A percentile compares a stretch with the other conserved stretches of the same genome.
Conservation (phyloP, 768 basidiomycete genomes). For the Candolleomyces aberdarensis region DNA sequence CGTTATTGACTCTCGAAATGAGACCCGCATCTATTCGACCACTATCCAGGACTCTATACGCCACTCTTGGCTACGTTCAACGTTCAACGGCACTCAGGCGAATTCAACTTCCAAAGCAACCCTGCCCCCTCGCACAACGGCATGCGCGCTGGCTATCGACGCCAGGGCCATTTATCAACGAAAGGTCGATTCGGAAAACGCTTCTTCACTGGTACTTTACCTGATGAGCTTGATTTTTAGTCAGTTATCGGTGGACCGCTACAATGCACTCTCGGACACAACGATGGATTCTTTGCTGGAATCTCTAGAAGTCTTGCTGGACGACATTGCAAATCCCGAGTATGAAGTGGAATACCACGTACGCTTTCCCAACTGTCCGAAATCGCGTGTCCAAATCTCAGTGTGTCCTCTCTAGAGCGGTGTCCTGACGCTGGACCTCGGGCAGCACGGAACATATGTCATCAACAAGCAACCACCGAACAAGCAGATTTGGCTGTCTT, state of each 20-base stretch:
- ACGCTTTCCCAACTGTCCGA: constrained; percentile 19
- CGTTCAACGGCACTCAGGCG: constrained; percentile 2
- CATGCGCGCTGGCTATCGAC: constrained; percentile 39
- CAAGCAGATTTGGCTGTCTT: constrained; percentile 95
- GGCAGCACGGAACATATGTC: constrained; percentile 81
- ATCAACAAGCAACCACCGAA: constrained; percentile 98
- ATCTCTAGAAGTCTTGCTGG: constrained; percentile 69
- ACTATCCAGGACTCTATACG: background rate
- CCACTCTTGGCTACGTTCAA: background rate
- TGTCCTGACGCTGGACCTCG: constrained; percentile 82
- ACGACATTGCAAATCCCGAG: constrained; percentile 46
- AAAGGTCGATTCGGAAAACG: constrained; percentile 38
- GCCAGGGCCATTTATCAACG: constrained; percentile 54
- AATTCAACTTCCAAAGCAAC: constrained; percentile 9
- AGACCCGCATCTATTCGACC: background rate
- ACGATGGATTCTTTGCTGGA: constrained; percentile 80
- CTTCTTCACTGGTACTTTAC: background rate
- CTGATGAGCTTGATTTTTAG: constrained; percentile 16
- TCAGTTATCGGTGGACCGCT: constrained; percentile 55
- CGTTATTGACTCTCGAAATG: constrained; percentile 21
- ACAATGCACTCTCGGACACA: constrained; percentile 68
- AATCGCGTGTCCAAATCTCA: background rate
- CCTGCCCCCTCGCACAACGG: constrained; percentile 5
- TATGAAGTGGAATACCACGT: constrained; percentile 92
- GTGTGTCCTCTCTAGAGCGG: constrained; percentile 57